A percentile compares a stretch with the other conserved stretches of the same genome.
phyloP scores from a whole-genome alignment of 768 basidiomycete species.

The Leccinellum luteum region DNA sequence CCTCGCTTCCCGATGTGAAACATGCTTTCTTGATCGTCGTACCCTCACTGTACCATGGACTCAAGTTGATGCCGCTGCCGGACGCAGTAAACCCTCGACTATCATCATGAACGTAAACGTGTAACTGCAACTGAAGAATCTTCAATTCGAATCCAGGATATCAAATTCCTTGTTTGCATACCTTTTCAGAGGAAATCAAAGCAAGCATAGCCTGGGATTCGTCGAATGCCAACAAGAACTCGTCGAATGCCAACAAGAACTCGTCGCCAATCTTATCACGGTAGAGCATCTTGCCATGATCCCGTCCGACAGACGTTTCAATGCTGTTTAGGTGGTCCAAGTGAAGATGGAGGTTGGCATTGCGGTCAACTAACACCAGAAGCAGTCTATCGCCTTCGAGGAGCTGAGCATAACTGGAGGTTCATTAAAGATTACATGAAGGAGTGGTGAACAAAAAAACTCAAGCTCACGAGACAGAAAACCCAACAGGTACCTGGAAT shows the following conservation, averaged over 20 bases:
- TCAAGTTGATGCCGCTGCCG: slow-evolving; percentile 43
- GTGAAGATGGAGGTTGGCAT: slow-evolving; percentile 35
- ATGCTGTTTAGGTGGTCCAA: slow-evolving; percentile 36
- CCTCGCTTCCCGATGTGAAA: slow-evolving; percentile 52
- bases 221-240: slow-evolving; percentile 48
- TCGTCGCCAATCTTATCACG: slow-evolving; percentile 47
- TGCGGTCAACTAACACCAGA: slow-evolving; percentile 37
- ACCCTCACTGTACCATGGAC: slow-evolving; percentile 43
- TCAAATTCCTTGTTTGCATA: slow-evolving; percentile 8
- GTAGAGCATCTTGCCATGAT: slow-evolving; percentile 35
- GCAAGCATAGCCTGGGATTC: slow-evolving; percentile 49
- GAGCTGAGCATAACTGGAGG: slow-evolving; percentile 37
- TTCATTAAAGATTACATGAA: not conserved
- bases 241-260: slow-evolving; percentile 43
- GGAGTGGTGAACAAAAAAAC: not conserved
- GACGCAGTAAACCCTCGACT: slow-evolving; percentile 40
- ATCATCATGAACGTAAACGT: slow-evolving; percentile 52
- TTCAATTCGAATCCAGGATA: not conserved
- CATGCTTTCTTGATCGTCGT: slow-evolving; percentile 36
- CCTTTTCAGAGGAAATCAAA: slow-evolving; percentile 44
- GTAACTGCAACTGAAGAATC: slow-evolving; percentile 33
- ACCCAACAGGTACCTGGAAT: slow-evolving; percentile 23
- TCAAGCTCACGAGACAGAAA: slow-evolving; percentile 23
- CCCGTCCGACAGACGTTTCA: slow-evolving; percentile 32
- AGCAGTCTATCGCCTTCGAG: slow-evolving; percentile 40